A percentile compares a stretch with the other conserved stretches of the same genome.
phyloP scores from a whole-genome alignment of 108 stramenopile species.

The Discostella pseudostelligera region DNA sequence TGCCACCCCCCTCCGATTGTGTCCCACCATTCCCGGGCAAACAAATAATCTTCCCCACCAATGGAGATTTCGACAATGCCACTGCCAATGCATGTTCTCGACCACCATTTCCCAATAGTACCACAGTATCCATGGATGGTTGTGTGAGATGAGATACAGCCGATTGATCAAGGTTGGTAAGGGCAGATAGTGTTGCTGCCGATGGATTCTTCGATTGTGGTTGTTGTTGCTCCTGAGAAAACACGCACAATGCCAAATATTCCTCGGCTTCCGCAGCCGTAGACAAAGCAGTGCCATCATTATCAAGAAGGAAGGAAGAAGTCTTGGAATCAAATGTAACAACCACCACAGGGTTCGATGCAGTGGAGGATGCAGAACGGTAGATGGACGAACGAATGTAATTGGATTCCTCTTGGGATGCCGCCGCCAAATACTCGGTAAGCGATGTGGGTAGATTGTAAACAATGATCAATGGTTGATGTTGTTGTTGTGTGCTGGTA shows the following conservation, averaged over 20 bases:
- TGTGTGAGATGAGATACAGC: too few species aligned
- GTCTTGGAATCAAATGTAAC: conserved; percentile 56
- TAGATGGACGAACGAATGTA: conserved; percentile 52
- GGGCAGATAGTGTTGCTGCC: neutral
- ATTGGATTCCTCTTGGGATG: conserved; percentile 55
- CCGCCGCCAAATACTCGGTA: conserved; percentile 64
- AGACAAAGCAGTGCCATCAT: too few species aligned
- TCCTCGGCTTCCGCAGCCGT: conserved; percentile 1
- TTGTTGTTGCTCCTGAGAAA: too few species aligned
- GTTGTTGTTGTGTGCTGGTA: conserved; percentile 11
- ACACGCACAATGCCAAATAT: conserved; percentile 30
- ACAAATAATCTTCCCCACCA: conserved; percentile 69
- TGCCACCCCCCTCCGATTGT: conserved; percentile 54
- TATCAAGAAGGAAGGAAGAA: conserved; percentile 45
- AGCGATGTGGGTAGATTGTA: conserved; percentile 73
- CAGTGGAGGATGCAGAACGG: neutral
- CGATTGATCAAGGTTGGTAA: conserved; percentile 6
- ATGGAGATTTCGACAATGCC: conserved; percentile 74
- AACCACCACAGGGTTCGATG: conserved; percentile 44
- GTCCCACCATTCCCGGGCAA: conserved; percentile 91
- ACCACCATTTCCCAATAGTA: conserved; percentile 86
- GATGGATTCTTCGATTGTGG: neutral
- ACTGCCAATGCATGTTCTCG: conserved; percentile 88
- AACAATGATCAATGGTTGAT: conserved; percentile 39
- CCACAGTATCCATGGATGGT: conserved; percentile 51